A percentile compares a stretch with the other conserved stretches of the same genome.
Conservation (phyloP, 1,139 yeast genomes). For the Casaregolazyma suthepensis region DNA sequence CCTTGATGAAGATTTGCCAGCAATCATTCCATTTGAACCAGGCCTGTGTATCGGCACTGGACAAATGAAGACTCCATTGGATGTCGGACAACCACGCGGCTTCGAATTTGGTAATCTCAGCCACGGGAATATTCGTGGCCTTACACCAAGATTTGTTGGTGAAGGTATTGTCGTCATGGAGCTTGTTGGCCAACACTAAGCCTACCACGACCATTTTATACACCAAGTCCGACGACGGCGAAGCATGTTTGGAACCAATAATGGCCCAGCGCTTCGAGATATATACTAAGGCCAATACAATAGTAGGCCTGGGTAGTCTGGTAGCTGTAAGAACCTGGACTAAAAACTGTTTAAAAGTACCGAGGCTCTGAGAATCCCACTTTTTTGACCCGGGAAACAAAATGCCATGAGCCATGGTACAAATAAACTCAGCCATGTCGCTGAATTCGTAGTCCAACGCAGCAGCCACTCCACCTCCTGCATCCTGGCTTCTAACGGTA, state of each 20-base stretch:
- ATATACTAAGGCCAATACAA: conserved; percentile 72
- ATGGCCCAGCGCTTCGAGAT: conserved; percentile 44
- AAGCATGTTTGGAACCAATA: conserved; percentile 23
- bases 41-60: conserved; percentile 28
- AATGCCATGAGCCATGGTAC: conserved; percentile 61
- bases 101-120: conserved; percentile 60
- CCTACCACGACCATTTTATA: conserved; percentile 64
- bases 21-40: conserved; percentile 37
- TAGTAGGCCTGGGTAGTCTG: conserved; percentile 75
- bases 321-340: conserved; percentile 80
- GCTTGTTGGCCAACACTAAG: conserved; percentile 81
- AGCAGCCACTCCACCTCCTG: conserved; percentile 64
- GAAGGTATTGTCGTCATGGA: conserved; percentile 94
- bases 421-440: conserved; percentile 69
- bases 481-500: background rate
- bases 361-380: conserved; percentile 10
- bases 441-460: conserved; percentile 73
- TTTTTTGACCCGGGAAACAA: conserved; percentile 27
- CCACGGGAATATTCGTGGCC: conserved; percentile 74
- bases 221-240: conserved; percentile 29
- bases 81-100: conserved; percentile 56
- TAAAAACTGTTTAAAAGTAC: conserved; percentile 51
- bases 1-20: conserved; percentile 25
- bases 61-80: conserved; percentile 31
- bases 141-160: conserved; percentile 94